phyloP scores from a whole-genome alignment of 371 early-diverging fungal genomes.

The Apophysomyces elegans region DNA sequence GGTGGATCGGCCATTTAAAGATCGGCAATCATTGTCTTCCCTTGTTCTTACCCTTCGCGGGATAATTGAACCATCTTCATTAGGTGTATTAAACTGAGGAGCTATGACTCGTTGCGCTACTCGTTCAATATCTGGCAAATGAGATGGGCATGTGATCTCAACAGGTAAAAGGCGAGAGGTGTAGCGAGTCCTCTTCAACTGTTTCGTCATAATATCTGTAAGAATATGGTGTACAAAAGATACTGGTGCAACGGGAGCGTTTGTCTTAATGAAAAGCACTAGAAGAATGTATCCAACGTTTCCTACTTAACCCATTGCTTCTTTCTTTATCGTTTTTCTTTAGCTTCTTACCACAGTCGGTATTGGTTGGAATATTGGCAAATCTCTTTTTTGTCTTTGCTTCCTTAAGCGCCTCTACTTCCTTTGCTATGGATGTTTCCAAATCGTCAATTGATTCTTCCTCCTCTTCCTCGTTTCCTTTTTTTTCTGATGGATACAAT shows the following conservation, averaged over 20 bases:
- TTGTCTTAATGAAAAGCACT: conserved; percentile 32
- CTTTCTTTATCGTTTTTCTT: background rate
- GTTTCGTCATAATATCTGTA: conserved; percentile 58
- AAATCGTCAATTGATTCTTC: conserved; percentile 54
- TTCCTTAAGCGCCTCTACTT: conserved; percentile 61
- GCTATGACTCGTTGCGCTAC: conserved; percentile 56
- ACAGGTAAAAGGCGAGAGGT: conserved; percentile 70
- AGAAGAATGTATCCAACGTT: background rate
- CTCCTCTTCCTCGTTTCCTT: conserved; percentile 30
- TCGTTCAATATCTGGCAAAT: conserved; percentile 59
- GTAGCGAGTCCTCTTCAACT: conserved; percentile 63
- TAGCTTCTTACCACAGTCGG: conserved; percentile 59
- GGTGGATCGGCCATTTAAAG: no score
- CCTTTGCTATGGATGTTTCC: conserved; percentile 71
- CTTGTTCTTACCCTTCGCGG: conserved; percentile 8
- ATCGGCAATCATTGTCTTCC: background rate
- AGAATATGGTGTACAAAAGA: conserved; percentile 64
- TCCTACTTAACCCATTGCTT: background rate
- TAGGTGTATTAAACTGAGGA: conserved; percentile 57
- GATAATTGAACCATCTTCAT: conserved; percentile 39
- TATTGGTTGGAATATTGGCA: conserved; percentile 56
- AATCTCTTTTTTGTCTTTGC: conserved; percentile 50
- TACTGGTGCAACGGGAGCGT: conserved; percentile 60
- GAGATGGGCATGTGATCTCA: conserved; percentile 61
- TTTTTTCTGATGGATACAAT: conserved; percentile 45